Conservation (phyloP, 1,284 basidiomycete genomes). For the Coniferiporia sulphurascens region DNA sequence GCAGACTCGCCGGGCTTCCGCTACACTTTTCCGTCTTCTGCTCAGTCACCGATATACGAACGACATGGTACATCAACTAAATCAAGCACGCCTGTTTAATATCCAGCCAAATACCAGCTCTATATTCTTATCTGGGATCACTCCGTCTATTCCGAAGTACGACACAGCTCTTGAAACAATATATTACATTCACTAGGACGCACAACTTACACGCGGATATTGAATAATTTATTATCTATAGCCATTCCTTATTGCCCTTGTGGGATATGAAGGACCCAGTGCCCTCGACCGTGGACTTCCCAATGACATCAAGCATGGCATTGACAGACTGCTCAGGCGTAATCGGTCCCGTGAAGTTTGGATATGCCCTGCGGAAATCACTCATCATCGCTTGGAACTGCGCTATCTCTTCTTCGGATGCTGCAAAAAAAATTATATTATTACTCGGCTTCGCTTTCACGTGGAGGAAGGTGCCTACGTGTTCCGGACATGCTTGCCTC, state of each 20-base stretch:
- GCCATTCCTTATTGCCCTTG: conserved; percentile 31
- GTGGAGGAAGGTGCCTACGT: neutral
- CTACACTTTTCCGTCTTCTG: too few relatives aligned
- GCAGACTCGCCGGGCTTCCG: too few relatives aligned
- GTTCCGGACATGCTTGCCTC: neutral
- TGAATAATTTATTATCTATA: conserved; percentile 16
- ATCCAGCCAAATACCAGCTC: too few relatives aligned
- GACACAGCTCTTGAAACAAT: too few relatives aligned
- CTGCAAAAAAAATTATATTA: neutral
- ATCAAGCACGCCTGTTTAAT: too few relatives aligned
- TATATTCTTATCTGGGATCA: too few relatives aligned
- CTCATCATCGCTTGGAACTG: conserved; percentile 19
- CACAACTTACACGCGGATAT: neutral
- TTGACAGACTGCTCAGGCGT: conserved; percentile 30
- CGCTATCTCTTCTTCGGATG: conserved; percentile 20
- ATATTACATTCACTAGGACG: too few relatives aligned
- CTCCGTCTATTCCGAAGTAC: too few relatives aligned
- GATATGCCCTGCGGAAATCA: conserved; percentile 22
- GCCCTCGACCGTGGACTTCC: conserved; percentile 26
- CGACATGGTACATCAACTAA: too few relatives aligned
- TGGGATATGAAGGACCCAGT: conserved; percentile 36
- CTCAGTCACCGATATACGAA: too few relatives aligned
- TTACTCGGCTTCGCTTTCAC: neutral
- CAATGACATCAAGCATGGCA: conserved; percentile 29
- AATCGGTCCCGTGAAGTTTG: conserved; percentile 30